Base-by-base conservation (phyloP, 108 stramenopile species). In the Stephanodiscus minutulus region DNA sequence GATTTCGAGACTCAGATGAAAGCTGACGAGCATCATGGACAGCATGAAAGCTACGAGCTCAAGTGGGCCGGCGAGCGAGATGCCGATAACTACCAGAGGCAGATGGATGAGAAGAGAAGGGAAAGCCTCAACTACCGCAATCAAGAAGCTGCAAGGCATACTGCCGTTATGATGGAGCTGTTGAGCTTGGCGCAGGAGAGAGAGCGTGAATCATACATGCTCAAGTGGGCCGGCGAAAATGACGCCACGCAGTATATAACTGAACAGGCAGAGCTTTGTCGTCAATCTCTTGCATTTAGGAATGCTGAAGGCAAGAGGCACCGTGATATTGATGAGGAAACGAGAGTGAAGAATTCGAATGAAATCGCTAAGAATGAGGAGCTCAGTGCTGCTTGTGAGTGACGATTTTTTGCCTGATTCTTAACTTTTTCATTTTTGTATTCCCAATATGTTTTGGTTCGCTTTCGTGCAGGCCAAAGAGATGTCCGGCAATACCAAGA, bases 151-250 rank as follows among this genome's bases (percentile, higher is more conserved):
- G 73, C 68, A 1, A 85, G 66, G 17, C 88, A 88, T 72, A 78
- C 76, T 11, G 81, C 77, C 39, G 88, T 91, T 4, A 91, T 92
- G 91, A 48, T 82, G 53, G 94, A 95, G 61, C 79, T 95, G 57
- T 60, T 69, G 47, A 49, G 28, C n/a, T 43, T 95, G 29, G 79
- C 82, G 10, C 68, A 71, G 55, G 90, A 92, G 56, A 82, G 87
- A 54, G 94, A 92, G 77, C 77, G 87, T 33, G 91, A 95, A 74
- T 86, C 86, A 2, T 88, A 67, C 65, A 82, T 87, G 81, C 64
- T 91, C 50, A 92, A 92, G 52, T 92, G 90, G 85, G 87, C 88
- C 10, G 94, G 77, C 3, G 87, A 92, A 46, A 74, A 88, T 60
- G 94, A 95, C 65, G 88, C 78, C 4, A 87, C 89, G 59, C 80